These are phyloP conservation scores for Grigorovia yakushimaensis DNA, from an alignment of 805 yeast species.

Conservation along the genomic window DNA sequence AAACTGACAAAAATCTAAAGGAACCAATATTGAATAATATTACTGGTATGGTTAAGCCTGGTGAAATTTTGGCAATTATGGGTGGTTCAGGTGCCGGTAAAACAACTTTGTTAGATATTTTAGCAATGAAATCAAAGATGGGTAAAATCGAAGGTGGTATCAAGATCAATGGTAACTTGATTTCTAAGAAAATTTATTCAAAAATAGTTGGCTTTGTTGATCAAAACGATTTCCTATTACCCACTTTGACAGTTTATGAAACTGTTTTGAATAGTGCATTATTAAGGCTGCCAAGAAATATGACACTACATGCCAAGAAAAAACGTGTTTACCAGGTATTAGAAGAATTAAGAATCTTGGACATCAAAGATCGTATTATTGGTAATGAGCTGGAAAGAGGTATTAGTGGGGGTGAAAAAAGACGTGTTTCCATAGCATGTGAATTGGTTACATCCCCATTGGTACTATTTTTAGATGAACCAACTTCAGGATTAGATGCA, in stretches of 20 bases:
- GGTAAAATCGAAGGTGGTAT: constrained; percentile 64
- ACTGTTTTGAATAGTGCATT: constrained; percentile 89
- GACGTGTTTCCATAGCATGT: constrained; percentile 89
- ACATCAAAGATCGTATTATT: constrained; percentile 73
- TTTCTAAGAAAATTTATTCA: constrained; percentile 37
- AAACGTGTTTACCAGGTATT: constrained; percentile 77
- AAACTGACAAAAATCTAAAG: constrained; percentile 5
- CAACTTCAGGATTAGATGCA: constrained; percentile 92
- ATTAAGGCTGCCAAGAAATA: constrained; percentile 69
- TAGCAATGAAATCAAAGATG: constrained; percentile 78
- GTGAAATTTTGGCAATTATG: constrained; percentile 90
- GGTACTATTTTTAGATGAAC: constrained; percentile 77
- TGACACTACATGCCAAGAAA: constrained; percentile 66
- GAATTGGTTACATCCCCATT: constrained; percentile 86
- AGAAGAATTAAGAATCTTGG: constrained; percentile 72
- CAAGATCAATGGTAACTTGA: constrained; percentile 56
- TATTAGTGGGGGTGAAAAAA: constrained; percentile 72
- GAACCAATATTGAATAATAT: constrained; percentile 47
- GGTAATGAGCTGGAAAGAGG: constrained; percentile 90
- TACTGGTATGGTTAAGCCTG: constrained; percentile 72
- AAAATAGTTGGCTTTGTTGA: constrained; percentile 88
- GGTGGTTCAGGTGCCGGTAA: constrained; percentile 99
- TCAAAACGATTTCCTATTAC: constrained; percentile 84
- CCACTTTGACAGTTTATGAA: constrained; percentile 92
- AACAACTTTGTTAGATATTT: constrained; percentile 82